Base-by-base conservation (phyloP, 1,139 yeast species). In the Sugiyamaella grinbergsii region DNA sequence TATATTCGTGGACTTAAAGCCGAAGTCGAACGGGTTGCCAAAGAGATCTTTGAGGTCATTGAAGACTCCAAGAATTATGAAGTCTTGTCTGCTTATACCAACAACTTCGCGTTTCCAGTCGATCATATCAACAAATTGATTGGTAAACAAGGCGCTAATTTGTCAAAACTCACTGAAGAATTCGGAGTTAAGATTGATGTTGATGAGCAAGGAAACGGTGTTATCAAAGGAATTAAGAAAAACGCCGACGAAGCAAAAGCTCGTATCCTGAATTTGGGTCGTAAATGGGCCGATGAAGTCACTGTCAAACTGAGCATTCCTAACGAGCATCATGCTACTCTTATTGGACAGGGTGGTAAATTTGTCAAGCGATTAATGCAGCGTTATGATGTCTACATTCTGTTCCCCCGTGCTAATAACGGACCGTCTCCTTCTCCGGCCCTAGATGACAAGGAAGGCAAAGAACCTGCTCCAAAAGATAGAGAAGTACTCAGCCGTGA, bases 331-430 rank as follows among this genome's bases (percentile, higher is more conserved):
- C 96, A 91, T 68, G 79, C 93, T 58, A 78, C 84, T 58, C 73
- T 94, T 68, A 87, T 89, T 70, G 99, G 98, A 48, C 79, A 88
- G 28, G 82, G 80, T 60, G 96, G 96, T 64, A 73, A 80, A 54
- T 85, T 86, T 67, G 89, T 89, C 58, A 83, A 82, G 66, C 84
- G 96, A 67, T 78, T 93, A 65, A 95, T 87, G 70, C 94, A 88
- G 54, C 89, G 90, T 69, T 93, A 94, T 73, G 81, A 79, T 58
- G 98, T 93, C 40, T 77, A 76, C 60, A 85, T 94, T 61, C 77
- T 81, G 63, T 90, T 93, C 75, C 95, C 96, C 20, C 55, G 62
- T 18, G 36, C 20, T 16, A 15, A 18, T 6, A 13, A 5, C n/a
- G n/a, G 29, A 5, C 23, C 16, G 11, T 29, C 43, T 8, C 41